phyloP scores from a whole-genome alignment of 2,329 filamentous ascomycete genomes.

The Aspergillus brasiliensis region DNA sequence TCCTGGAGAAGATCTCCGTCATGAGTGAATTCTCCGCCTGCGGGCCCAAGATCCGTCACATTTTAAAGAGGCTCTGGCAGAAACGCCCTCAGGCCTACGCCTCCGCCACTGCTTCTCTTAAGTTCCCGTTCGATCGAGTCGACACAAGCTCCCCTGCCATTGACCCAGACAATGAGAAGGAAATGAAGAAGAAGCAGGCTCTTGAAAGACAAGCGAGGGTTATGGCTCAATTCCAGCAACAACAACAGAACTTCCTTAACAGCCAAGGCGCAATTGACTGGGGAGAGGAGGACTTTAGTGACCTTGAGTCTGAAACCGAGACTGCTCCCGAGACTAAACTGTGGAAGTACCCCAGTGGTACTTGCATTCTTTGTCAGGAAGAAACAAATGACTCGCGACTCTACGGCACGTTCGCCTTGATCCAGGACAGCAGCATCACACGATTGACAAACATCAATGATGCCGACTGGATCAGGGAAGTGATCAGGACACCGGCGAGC shows the following conservation, averaged over 20 bases:
- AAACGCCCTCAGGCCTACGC: slow-evolving; percentile 75
- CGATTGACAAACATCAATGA: slow-evolving; percentile 84
- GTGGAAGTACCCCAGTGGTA: slow-evolving; percentile 90
- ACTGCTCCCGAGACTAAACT: slow-evolving; percentile 67
- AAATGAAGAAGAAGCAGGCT: slow-evolving; percentile 87
- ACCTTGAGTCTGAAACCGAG: slow-evolving; percentile 54
- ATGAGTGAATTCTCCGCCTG: slow-evolving; percentile 79
- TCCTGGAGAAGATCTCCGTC: slow-evolving; percentile 56
- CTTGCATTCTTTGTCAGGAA: slow-evolving; percentile 95
- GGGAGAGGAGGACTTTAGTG: slow-evolving; percentile 78
- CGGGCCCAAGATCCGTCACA: slow-evolving; percentile 79
- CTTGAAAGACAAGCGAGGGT: slow-evolving; percentile 86
- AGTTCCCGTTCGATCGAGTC: slow-evolving; percentile 73
- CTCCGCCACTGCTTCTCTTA: slow-evolving; percentile 61
- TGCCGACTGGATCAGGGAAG: slow-evolving; percentile 81
- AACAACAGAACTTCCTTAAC: slow-evolving; percentile 92
- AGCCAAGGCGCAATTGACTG: slow-evolving; percentile 86
- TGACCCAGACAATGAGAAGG: slow-evolving; percentile 60
- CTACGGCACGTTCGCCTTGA: slow-evolving; percentile 89
- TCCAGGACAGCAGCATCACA: slow-evolving; percentile 82
- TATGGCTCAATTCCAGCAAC: slow-evolving; percentile 97
- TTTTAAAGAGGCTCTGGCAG: slow-evolving; percentile 82
- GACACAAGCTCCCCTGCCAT: slow-evolving; percentile 80
- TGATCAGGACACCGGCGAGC: slow-evolving; percentile 72
- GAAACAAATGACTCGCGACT: slow-evolving; percentile 86